Conservation (phyloP, 108 stramenopile genomes). For the Phaeodactylum tricornutum region DNA sequence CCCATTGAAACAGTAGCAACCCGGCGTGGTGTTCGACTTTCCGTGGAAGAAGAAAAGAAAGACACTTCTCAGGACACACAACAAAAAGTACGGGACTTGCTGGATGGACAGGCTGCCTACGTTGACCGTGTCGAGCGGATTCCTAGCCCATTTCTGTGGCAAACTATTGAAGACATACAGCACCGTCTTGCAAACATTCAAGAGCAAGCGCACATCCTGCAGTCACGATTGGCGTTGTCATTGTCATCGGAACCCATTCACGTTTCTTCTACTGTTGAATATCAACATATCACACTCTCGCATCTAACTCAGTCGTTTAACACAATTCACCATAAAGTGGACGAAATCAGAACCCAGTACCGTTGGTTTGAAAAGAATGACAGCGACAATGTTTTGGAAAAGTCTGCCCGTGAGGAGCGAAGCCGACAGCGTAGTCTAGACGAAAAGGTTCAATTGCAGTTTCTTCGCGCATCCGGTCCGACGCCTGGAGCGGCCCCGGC, state of each 20-base stretch:
- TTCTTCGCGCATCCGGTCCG: slow-evolving; percentile 21
- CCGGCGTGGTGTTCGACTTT: slow-evolving; percentile 31
- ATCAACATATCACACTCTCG: slow-evolving; percentile 42
- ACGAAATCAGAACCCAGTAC: slow-evolving; percentile 36
- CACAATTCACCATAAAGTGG: slow-evolving; percentile 37
- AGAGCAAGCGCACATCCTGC: slow-evolving; percentile 13
- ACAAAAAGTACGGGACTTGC: slow-evolving; percentile 15
- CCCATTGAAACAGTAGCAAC: slow-evolving; percentile 61
- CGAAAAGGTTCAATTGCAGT: slow-evolving; percentile 31
- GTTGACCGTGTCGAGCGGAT: slow-evolving; percentile 67
- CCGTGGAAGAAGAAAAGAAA: slow-evolving; percentile 2
- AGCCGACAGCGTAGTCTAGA: slow-evolving; percentile 40
- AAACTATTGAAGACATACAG: slow-evolving; percentile 44
- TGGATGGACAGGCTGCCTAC: slow-evolving; percentile 50
- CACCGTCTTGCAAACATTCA: slow-evolving; percentile 24
- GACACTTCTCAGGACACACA: slow-evolving; percentile 7
- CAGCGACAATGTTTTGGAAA: slow-evolving; percentile 56
- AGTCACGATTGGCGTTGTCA: slow-evolving; percentile 9
- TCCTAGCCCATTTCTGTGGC: slow-evolving; percentile 72
- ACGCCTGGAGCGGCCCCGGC: slow-evolving; percentile 35
- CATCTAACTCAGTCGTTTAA: slow-evolving; percentile 34
- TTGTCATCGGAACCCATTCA: slow-evolving; percentile 20
- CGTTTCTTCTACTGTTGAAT: slow-evolving; percentile 23
- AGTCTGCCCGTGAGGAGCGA: slow-evolving; percentile 38
- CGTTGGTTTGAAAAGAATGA: slow-evolving; percentile 17